Base-by-base conservation (phyloP, 257 asterid species). In the Oldenlandia corymbosa region DNA sequence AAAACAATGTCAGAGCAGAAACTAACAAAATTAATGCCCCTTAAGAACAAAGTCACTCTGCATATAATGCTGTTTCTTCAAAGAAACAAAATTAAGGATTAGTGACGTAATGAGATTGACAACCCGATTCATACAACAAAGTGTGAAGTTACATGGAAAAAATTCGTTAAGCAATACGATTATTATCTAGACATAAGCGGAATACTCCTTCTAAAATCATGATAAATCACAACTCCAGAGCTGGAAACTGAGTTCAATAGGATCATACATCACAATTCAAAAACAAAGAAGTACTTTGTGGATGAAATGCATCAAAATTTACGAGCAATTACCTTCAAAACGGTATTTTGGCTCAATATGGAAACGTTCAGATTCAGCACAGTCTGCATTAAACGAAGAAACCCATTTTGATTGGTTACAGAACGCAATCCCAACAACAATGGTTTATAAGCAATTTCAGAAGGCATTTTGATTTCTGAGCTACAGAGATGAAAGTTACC, bases 401-500 rank as follows among this genome's bases (percentile, higher is more conserved):
- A 31, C 42, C 30, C 62, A 57, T 27, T 57, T 18, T 42, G 43
- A 32, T n/a, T 18, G 16, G 4, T n/a, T 32, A 7, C 6, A 32
- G 30, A 13, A 1, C 31, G 32, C 2, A 4, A 12, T 1, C 30
- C 4, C 26, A 57, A 21, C 24, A 16, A 47, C 21, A 3, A 47
- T n/a, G 12, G 4, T n/a, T 18, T 20, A 18, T 20, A 18, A 10
- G 24, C 53, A 47, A 47, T 20, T 18, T 8, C 50, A 16, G 16
- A 14, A 0, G 21, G 50, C 50, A 45, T 45, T 45, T 45, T 45
- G 50, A 7, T 16, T 16, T 45, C 43, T 31, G 42, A 43, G 47
- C 14, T 42, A 14, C 16, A 21, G 21, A 45, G 2, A 12, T 14
- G 50, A 30, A 46, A 9, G 58, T 69, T 81, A 91, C 95, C 84